These are phyloP conservation scores for Lenwebbia sp. DNA, from an alignment of 345 rosid genomes.

Conservation along the genomic window DNA sequence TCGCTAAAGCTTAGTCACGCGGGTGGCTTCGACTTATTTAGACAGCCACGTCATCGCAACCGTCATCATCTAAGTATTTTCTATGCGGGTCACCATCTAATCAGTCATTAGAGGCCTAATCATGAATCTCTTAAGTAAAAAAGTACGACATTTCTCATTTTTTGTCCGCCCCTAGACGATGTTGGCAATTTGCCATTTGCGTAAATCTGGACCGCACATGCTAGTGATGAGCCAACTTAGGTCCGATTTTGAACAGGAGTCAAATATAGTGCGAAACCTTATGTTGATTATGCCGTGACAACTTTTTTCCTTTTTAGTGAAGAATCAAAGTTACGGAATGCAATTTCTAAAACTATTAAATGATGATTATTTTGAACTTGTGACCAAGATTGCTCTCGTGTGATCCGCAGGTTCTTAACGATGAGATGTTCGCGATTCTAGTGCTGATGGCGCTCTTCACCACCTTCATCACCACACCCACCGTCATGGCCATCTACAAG, in stretches of 20 bases:
- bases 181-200: not conserved
- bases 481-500: conserved; percentile 61
- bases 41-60: too few species aligned
- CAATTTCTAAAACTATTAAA: not conserved
- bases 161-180: not conserved
- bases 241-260: not conserved
- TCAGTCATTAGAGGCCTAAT: not conserved
- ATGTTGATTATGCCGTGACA: not conserved
- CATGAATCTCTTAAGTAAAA: not conserved
- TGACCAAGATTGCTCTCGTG: not conserved
- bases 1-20: not conserved
- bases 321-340: not conserved
- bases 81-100: not conserved
- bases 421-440: conserved; percentile 62
- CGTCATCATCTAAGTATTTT: not conserved
- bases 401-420: conserved; percentile 55
- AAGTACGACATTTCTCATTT: not conserved
- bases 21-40: not conserved
- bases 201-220: not conserved
- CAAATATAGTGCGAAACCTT: not conserved
- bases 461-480: conserved; percentile 77
- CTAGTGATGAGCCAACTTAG: not conserved
- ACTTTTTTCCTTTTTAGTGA: not conserved
- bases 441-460: conserved; percentile 86
- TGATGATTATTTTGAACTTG: not conserved